Conservation (phyloP, 2,329 filamentous ascomycete species). For the Colletotrichum echinochloae region DNA sequence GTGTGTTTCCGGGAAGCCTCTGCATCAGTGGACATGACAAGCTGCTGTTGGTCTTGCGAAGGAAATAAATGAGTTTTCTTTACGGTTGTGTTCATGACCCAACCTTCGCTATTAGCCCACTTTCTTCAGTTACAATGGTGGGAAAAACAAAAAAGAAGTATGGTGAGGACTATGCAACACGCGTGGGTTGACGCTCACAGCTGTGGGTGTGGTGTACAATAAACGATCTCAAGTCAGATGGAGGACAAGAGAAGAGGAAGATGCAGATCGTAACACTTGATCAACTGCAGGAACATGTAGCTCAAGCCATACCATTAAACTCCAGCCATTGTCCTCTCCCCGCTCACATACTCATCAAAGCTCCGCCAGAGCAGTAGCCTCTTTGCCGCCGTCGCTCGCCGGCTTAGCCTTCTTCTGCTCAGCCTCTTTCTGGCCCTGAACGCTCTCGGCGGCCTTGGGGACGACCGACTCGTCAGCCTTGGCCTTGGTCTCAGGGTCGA, state of each 20-base stretch:
- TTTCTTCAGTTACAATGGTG: background rate
- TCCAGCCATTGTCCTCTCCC: background rate
- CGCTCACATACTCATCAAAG: slow-evolving; percentile 44
- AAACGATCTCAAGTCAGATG: background rate
- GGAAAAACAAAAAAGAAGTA: background rate
- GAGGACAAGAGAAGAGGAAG: background rate
- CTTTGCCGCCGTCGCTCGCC: slow-evolving; percentile 69
- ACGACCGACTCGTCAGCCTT: slow-evolving; percentile 54
- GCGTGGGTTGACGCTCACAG: background rate
- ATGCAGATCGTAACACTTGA: slow-evolving; percentile 5
- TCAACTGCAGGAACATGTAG: background rate
- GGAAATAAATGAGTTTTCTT: slow-evolving; percentile 6
- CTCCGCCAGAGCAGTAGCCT: slow-evolving; percentile 62
- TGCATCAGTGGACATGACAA: background rate
- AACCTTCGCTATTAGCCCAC: background rate
- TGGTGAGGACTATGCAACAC: background rate
- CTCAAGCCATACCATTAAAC: background rate
- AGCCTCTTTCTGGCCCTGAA: slow-evolving; percentile 70
- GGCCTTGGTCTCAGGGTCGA: slow-evolving; percentile 67
- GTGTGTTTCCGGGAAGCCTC: background rate
- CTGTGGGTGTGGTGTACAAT: slow-evolving; percentile 15
- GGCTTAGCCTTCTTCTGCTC: slow-evolving; percentile 69
- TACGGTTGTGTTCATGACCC: background rate
- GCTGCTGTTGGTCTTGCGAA: background rate
- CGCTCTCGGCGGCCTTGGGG: slow-evolving; percentile 59